These are phyloP conservation scores for Metarhizium robertsii DNA, from an alignment of 2,329 filamentous ascomycete species.

Conservation along the genomic window DNA sequence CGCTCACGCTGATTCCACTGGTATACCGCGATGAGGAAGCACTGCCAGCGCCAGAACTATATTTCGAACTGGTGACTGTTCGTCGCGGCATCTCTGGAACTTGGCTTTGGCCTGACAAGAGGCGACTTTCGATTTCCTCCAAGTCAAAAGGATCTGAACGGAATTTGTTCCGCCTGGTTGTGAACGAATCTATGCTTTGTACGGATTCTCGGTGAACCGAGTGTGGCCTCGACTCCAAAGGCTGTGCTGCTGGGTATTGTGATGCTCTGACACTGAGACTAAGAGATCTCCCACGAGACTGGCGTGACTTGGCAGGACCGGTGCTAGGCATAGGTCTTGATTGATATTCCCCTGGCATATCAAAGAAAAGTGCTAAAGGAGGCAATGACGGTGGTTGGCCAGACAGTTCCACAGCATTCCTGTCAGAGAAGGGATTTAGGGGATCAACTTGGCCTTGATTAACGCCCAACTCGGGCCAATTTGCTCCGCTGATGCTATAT, in stretches of 20 bases:
- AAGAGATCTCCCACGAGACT: conserved; percentile 38
- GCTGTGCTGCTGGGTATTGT: conserved; percentile 15
- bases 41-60: conserved; percentile 34
- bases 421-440: conserved; percentile 37
- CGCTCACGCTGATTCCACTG: conserved; percentile 39
- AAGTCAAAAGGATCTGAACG: conserved; percentile 58
- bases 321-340: conserved; percentile 4
- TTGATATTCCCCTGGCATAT: background rate
- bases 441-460: conserved; percentile 6
- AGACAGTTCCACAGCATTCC: conserved; percentile 29
- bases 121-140: conserved; percentile 37
- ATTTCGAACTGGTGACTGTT: conserved; percentile 27
- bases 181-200: conserved; percentile 32
- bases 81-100: conserved; percentile 13
- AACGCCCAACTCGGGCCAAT: background rate
- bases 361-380: background rate
- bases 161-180: conserved; percentile 43
- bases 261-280: conserved; percentile 16
- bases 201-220: conserved; percentile 28
- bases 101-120: conserved; percentile 10
- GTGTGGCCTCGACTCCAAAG: conserved; percentile 24
- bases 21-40: conserved; percentile 36
- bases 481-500: background rate
- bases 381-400: conserved; percentile 2
- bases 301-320: conserved; percentile 31